Conservation (phyloP, 2,329 filamentous ascomycete genomes). For the Tolypocladium tundrense region DNA sequence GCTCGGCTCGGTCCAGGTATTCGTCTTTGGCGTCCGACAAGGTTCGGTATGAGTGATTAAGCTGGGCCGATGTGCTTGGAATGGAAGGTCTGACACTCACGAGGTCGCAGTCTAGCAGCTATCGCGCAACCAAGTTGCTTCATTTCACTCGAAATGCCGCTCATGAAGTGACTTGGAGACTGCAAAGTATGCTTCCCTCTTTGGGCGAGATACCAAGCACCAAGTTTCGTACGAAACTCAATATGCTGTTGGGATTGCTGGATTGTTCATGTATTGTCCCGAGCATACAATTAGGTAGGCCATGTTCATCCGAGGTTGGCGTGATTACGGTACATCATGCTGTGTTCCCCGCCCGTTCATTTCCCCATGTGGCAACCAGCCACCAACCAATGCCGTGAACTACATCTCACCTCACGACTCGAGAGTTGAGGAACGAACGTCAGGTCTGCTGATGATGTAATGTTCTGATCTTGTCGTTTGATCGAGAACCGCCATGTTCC, state of each 20-base stretch:
- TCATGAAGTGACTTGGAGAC: no score
- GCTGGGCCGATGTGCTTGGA: not conserved
- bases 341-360: not conserved
- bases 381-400: not conserved
- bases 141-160: not conserved
- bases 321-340: no score
- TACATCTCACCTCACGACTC: not conserved
- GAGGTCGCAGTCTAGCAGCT: not conserved
- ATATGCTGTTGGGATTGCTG: no score
- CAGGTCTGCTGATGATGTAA: no score
- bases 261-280: no score
- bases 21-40: not conserved
- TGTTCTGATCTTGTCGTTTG: not conserved
- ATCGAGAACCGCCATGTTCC: not conserved
- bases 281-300: no score
- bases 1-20: not conserved
- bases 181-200: no score
- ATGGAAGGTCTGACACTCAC: not conserved
- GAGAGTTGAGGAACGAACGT: not conserved
- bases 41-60: not conserved
- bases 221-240: no score
- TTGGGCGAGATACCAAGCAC: no score
- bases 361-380: not conserved
- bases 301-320: no score
- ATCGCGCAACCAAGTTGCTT: not conserved